Evolutionary conservation across 164 flowering plant species (phyloP).

Genomic region (Macadamia integrifolia): DNA sequence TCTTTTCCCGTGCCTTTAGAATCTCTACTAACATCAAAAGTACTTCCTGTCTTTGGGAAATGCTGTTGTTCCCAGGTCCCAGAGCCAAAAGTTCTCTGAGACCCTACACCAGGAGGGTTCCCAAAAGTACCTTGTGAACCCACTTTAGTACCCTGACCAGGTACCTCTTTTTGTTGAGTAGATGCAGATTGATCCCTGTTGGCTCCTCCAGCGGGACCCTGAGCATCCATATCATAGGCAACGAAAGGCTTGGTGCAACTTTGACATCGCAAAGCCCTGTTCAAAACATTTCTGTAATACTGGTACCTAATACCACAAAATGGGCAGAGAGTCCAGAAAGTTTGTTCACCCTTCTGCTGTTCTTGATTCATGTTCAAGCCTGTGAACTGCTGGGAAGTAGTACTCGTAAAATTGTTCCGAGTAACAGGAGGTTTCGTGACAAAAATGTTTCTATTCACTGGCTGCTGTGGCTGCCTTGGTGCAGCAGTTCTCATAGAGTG

Average conservation of each 20-base stretch:
- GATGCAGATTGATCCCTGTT: constrained; percentile 8
- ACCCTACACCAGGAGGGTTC: constrained; percentile 11
- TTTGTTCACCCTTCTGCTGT: constrained; percentile 15
- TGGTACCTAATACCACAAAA: constrained; percentile 26
- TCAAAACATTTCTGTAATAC: constrained; percentile 22
- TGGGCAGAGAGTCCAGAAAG: constrained; percentile 39
- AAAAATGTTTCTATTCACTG: constrained; percentile 7
- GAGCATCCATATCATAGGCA: constrained; percentile 26
- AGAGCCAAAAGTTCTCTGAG: constrained; percentile 15
- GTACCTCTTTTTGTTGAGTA: constrained; percentile 16
- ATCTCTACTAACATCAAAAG: constrained; percentile 6
- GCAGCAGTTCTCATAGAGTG: constrained; percentile 8
- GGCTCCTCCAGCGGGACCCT: constrained; percentile 12
- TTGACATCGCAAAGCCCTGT: constrained; percentile 26
- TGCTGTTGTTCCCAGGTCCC: constrained; percentile 7
- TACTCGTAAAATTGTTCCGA: constrained; percentile 13
- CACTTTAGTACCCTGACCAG: constrained; percentile 14
- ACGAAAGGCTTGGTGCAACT: constrained; percentile 23
- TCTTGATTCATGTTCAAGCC: constrained; percentile 19
- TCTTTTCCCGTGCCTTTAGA: constrained; percentile 4
- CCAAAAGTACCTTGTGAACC: constrained; percentile 12
- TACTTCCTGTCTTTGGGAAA: constrained; percentile 2
- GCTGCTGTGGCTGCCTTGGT: constrained; percentile 24
- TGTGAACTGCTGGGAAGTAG: constrained; percentile 11
- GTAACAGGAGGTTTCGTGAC: constrained; percentile 15